Percentiles rank a stretch among this genome's conserved stretches.
Conservation (phyloP, 2,329 filamentous ascomycete species). For the Aspergillus sp. region DNA sequence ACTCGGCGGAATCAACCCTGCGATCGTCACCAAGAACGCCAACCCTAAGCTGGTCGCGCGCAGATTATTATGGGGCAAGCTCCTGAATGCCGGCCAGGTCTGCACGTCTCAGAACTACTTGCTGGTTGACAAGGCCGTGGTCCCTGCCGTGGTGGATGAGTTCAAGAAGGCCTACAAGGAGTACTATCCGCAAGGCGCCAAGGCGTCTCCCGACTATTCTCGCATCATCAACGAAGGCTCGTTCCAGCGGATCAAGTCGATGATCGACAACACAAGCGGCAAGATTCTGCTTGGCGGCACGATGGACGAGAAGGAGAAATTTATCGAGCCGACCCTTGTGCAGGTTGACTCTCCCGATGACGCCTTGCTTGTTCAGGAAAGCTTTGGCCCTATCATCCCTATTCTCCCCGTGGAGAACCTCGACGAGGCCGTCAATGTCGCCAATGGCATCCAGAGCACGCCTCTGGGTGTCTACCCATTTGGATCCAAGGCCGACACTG, state of each 20-base stretch:
- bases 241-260: constrained; percentile 74
- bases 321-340: constrained; percentile 91
- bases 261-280: constrained; percentile 77
- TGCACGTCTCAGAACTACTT: constrained; percentile 92
- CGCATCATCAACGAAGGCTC: constrained; percentile 73
- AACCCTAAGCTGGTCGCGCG: constrained; percentile 72
- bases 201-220: constrained; percentile 65
- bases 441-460: constrained; percentile 71
- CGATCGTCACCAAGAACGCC: constrained; percentile 77
- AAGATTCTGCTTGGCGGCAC: constrained; percentile 80
- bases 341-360: constrained; percentile 67
- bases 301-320: constrained; percentile 68
- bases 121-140: constrained; percentile 65
- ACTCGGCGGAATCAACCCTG: constrained; percentile 84
- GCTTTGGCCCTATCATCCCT: constrained; percentile 85
- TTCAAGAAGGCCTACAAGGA: constrained; percentile 61
- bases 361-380: constrained; percentile 70
- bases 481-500: constrained; percentile 67
- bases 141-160: constrained; percentile 62
- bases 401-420: constrained; percentile 68
- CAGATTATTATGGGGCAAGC: constrained; percentile 82
- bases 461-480: constrained; percentile 80
- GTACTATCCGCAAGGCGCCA: constrained; percentile 76
- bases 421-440: constrained; percentile 76
- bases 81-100: constrained; percentile 76